phyloP scores from a whole-genome alignment of 2,329 filamentous ascomycete genomes.

The Delphinella strobiligena region DNA sequence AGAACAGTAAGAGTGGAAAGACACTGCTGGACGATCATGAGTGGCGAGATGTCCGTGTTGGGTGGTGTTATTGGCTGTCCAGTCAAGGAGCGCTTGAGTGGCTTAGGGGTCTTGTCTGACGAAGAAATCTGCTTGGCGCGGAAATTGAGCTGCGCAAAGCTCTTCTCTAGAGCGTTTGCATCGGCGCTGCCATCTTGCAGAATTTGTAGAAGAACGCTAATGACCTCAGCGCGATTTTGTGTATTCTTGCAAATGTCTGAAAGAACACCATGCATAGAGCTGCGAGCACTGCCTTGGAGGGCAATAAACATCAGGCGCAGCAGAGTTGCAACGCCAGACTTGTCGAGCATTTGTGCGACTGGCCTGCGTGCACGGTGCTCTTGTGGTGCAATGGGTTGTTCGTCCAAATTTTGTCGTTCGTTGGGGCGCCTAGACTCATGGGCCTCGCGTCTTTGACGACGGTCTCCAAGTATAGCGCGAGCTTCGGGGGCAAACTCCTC shows the following conservation, averaged over 20 bases:
- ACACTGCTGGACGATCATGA: slow-evolving; percentile 93
- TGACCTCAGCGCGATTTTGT: slow-evolving; percentile 88
- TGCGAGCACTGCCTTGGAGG: slow-evolving; percentile 75
- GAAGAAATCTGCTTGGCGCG: slow-evolving; percentile 59
- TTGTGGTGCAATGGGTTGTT: slow-evolving; percentile 2
- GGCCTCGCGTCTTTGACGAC: slow-evolving; percentile 17
- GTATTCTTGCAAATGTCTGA: slow-evolving; percentile 89
- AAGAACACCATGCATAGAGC: slow-evolving; percentile 74
- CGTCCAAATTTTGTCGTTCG: slow-evolving; percentile 9
- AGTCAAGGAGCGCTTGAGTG: slow-evolving; percentile 62
- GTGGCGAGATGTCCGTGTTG: slow-evolving; percentile 77
- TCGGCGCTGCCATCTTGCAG: slow-evolving; percentile 92
- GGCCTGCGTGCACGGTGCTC: slow-evolving; percentile 40
- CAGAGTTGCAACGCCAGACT: slow-evolving; percentile 87
- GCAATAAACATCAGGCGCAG: slow-evolving; percentile 97
- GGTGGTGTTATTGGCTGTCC: slow-evolving; percentile 34
- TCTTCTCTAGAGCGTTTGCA: slow-evolving; percentile 85
- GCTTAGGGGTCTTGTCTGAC: slow-evolving; percentile 71
- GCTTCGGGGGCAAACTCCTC: slow-evolving; percentile 80
- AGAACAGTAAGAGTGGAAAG: slow-evolving; percentile 75
- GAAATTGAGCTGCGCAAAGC: slow-evolving; percentile 84
- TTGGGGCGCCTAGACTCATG: slow-evolving; percentile 3
- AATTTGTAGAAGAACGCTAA: slow-evolving; percentile 84
- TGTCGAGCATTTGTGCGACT: slow-evolving; percentile 93
- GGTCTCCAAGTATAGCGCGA: slow-evolving; percentile 51